Evolutionary conservation across 371 early-diverging fungal species (phyloP), one percentile per base, ranked within the genome.

Genomic region (Mortierella polycephala): DNA sequence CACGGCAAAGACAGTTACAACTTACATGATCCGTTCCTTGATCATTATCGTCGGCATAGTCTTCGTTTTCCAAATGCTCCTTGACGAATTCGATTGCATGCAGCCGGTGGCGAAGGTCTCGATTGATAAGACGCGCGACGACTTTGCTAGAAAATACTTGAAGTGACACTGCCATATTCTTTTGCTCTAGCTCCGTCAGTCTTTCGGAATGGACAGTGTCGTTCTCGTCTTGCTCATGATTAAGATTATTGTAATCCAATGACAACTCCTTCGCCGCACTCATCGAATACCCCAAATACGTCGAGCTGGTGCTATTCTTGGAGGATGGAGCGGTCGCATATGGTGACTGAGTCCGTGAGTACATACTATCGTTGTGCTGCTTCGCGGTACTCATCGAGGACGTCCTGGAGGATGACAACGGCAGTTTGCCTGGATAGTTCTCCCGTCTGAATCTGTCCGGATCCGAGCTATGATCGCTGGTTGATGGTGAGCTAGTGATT

Each of bases 141-240:
- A 77, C 46, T 44, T 56, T 67, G 18, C 42, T 53, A 0, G 67
- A 45, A 46, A 77, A 77, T 11, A 69, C 69, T 30, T 77, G 65
- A 14, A 77, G 69, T 5, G 64, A 74, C 8, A 84, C 67, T 4
- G 73, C 84, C 61, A 82, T 88, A 20, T 85, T 83, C 5, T 65
- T 75, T 8, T 81, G 74, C 59, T 87, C 87, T 47, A 85, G 84
- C 11, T 87, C 89, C 45, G 87, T 83, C 23, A 91, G 69, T 13
- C 84, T 77, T 47, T 89, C 89, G 41, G 87, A 83, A 55, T 65
- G 81, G 0, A 57, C 52, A 13, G 21, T 58, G 45, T 44, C 49
- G 20, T 51, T 49, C 4, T 66, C 66, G 39, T 62, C 75, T 23
- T 52, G 57, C 5, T 57, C 65, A 46, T 51, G 51, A 18, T 51